These are phyloP conservation scores for Rubroshorea leprosula DNA, from an alignment of 345 rosid genomes.

Conservation along the genomic window DNA sequence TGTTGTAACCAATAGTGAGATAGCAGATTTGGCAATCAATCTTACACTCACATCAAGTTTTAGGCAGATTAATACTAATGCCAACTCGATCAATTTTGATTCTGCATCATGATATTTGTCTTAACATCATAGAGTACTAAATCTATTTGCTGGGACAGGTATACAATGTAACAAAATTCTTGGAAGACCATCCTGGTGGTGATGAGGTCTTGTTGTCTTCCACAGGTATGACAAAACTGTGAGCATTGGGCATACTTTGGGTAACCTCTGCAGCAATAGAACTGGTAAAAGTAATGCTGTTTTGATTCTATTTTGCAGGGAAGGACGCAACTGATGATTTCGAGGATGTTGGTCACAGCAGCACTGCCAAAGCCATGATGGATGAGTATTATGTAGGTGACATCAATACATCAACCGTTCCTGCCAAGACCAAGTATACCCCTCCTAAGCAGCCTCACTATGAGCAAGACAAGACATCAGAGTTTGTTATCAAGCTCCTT, in stretches of 20 bases:
- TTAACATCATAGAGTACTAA: neutral
- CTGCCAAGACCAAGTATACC: constrained; percentile 44
- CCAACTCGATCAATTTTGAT: constrained; percentile 1
- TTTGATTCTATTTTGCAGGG: constrained; percentile 34
- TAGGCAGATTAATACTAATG: neutral
- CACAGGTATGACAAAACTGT: constrained; percentile 36
- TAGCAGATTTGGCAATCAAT: no score
- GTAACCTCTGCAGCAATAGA: neutral
- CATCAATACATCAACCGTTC: constrained; percentile 61
- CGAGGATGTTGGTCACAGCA: constrained; percentile 92
- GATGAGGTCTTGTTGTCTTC: constrained; percentile 65
- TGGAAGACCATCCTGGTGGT: constrained; percentile 85
- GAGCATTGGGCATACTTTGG: neutral
- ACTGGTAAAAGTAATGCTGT: neutral
- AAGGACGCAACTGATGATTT: constrained; percentile 94
- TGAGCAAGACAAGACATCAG: constrained; percentile 74
- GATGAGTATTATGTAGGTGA: constrained; percentile 75
- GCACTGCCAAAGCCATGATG: constrained; percentile 74
- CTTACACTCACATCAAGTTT: no score
- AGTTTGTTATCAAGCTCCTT: constrained; percentile 63
- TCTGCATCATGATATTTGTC: neutral
- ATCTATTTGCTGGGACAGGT: constrained; percentile 34
- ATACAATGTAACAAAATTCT: constrained; percentile 65
- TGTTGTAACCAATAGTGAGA: no score
- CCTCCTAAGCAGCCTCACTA: constrained; percentile 62